A percentile compares a stretch with the other conserved stretches of the same genome.
phyloP scores from a whole-genome alignment of 345 rosid genomes.

The Mallotus nudiflorus region DNA sequence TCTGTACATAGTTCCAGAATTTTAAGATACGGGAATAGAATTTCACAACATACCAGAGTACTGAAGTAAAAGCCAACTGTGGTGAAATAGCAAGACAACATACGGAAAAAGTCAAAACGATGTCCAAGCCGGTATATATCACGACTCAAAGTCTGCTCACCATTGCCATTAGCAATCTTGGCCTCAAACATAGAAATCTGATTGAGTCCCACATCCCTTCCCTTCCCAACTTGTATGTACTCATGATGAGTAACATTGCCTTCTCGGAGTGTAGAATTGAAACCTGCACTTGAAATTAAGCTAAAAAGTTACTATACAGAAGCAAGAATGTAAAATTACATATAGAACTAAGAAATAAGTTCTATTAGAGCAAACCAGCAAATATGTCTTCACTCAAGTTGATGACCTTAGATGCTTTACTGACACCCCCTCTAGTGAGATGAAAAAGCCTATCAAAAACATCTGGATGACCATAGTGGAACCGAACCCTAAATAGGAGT shows the following conservation, averaged over 20 bases:
- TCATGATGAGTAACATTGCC: constrained; percentile 99
- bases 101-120: constrained; percentile 96
- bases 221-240: constrained; percentile 99
- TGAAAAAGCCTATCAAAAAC: constrained; percentile 98
- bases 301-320: not conserved
- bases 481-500: constrained; percentile 73
- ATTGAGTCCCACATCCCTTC: constrained; percentile 99
- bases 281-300: constrained; percentile 55
- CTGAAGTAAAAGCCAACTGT: constrained; percentile 98
- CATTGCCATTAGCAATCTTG: constrained; percentile 96
- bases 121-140: constrained; percentile 98
- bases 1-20: constrained; percentile 5
- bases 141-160: constrained; percentile 96
- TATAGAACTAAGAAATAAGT: not conserved
- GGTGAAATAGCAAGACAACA: constrained; percentile 98
- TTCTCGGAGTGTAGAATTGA: constrained; percentile 98
- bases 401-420: constrained; percentile 97
- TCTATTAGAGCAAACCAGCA: constrained; percentile 59
- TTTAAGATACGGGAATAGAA: constrained; percentile 8
- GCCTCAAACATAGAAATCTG: constrained; percentile 99
- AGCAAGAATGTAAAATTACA: constrained; percentile 1
- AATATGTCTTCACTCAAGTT: constrained; percentile 98
- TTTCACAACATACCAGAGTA: constrained; percentile 60
- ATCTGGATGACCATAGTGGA: constrained; percentile 99
- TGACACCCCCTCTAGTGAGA: constrained; percentile 95